phyloP scores from a whole-genome alignment of 1,284 basidiomycete species.

The Apiotrichum brassicae region DNA sequence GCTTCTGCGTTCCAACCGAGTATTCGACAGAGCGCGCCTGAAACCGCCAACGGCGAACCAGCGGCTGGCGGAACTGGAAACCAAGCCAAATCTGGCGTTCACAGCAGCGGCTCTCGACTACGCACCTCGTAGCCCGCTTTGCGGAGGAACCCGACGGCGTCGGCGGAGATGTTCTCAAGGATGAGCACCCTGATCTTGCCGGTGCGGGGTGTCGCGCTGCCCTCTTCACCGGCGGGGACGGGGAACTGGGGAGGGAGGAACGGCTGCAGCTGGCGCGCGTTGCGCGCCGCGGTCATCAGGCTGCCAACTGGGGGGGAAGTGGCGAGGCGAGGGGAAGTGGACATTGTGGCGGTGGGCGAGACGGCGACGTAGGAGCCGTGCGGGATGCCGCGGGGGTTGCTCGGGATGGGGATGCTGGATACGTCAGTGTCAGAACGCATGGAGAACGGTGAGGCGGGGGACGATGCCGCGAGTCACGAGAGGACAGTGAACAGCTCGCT shows the following conservation, averaged over 20 bases:
- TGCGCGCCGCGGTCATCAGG: slow-evolving; percentile 4
- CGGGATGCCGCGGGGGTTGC: slow-evolving; percentile 43
- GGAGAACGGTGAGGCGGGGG: slow-evolving; percentile 10
- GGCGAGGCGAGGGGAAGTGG: slow-evolving; percentile 16
- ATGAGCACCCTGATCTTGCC: slow-evolving; percentile 57
- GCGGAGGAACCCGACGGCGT: slow-evolving; percentile 75
- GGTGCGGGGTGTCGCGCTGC: slow-evolving; percentile 24
- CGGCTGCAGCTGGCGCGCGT: slow-evolving; percentile 41
- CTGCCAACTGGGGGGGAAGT: slow-evolving; percentile 27
- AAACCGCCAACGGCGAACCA: too few relatives aligned
- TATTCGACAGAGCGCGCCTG: not conserved
- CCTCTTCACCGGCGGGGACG: slow-evolving; percentile 23
- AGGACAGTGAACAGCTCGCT: not conserved
- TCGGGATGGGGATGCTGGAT: slow-evolving; percentile 44
- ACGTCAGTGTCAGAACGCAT: too few relatives aligned
- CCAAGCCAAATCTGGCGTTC: too few relatives aligned
- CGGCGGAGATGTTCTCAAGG: slow-evolving; percentile 91
- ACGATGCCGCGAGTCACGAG: too few relatives aligned
- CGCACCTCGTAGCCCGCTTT: slow-evolving; percentile 66
- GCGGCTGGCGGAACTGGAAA: not conserved
- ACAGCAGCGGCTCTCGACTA: slow-evolving; percentile 1
- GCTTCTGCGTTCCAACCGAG: too few relatives aligned
- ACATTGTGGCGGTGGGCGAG: slow-evolving; percentile 24
- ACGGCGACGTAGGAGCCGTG: slow-evolving; percentile 21
- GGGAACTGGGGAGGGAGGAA: slow-evolving; percentile 44